These are phyloP conservation scores for Pistacia vera DNA, from an alignment of 345 rosid genomes.

Conservation along the genomic window DNA sequence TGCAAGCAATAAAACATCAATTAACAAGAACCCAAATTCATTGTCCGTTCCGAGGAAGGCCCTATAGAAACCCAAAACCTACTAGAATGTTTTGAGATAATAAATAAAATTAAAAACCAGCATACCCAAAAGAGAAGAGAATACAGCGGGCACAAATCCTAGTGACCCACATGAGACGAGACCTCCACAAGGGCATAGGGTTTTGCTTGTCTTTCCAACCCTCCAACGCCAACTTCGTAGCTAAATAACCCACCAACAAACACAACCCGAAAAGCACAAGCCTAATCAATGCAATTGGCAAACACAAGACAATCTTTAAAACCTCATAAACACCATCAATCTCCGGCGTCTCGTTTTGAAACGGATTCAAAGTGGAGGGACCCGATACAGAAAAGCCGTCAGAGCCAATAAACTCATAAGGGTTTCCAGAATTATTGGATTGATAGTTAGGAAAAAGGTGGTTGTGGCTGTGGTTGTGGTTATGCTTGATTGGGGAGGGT, in stretches of 20 bases:
- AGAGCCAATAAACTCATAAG: conserved; percentile 63
- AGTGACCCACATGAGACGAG: conserved; percentile 87
- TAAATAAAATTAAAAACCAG: neutral
- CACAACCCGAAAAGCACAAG: conserved; percentile 65
- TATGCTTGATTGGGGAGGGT: conserved; percentile 11
- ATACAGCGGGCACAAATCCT: conserved; percentile 72
- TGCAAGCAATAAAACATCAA: conserved; percentile 28
- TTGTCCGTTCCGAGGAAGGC: neutral
- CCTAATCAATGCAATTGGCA: conserved; percentile 69
- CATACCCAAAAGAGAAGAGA: conserved; percentile 91
- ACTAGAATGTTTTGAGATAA: too few species aligned
- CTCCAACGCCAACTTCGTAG: conserved; percentile 69
- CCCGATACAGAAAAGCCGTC: conserved; percentile 49
- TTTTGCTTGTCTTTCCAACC: conserved; percentile 90
- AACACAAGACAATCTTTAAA: conserved; percentile 61
- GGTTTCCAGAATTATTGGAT: conserved; percentile 33
- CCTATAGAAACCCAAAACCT: neutral
- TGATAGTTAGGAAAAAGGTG: neutral
- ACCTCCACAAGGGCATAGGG: conserved; percentile 92
- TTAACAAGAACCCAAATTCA: neutral
- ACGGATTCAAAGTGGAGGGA: conserved; percentile 69
- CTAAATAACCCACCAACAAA: conserved; percentile 65
- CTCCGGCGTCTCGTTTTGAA: conserved; percentile 57
- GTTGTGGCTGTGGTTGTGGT: conserved; percentile 9
- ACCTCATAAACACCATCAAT: conserved; percentile 72